These are phyloP conservation scores for Prunus campanulata DNA, from an alignment of 306 rosid genomes.

Conservation along the genomic window DNA sequence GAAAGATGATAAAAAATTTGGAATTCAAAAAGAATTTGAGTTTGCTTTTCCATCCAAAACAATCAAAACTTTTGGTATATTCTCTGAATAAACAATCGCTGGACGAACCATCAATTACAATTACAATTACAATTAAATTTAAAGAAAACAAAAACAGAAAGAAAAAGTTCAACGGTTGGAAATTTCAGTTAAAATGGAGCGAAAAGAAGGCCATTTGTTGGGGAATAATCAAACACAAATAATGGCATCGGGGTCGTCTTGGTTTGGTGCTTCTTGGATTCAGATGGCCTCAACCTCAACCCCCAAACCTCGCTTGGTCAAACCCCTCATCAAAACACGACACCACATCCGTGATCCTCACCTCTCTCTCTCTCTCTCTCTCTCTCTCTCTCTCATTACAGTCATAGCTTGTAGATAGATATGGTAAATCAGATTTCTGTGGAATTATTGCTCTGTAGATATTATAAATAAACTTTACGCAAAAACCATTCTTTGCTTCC, in stretches of 20 bases:
- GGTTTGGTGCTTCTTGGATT: neutral
- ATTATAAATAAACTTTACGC: slow-evolving; percentile 12
- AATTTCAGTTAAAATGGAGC: neutral
- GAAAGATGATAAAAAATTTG: too few relatives aligned
- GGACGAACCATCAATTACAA: neutral
- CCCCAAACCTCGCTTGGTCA: slow-evolving; percentile 15
- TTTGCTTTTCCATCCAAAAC: too few relatives aligned
- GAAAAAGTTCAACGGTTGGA: neutral
- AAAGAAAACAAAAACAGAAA: too few relatives aligned
- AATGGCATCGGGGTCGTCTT: neutral
- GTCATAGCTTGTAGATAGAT: neutral
- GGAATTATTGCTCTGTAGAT: neutral
- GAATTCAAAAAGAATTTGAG: too few relatives aligned
- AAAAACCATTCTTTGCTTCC: slow-evolving; percentile 38
- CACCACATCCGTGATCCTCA: slow-evolving; percentile 35
- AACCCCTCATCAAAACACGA: slow-evolving; percentile 15
- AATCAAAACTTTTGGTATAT: neutral
- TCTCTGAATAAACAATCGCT: neutral
- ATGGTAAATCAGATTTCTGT: neutral
- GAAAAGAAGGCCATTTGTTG: neutral
- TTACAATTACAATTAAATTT: neutral
- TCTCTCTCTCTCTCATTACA: neutral
- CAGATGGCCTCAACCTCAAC: neutral
- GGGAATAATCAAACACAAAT: neutral
- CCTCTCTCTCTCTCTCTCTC: neutral